Evolutionary conservation across 2,329 filamentous ascomycete species (phyloP), one percentile per base, ranked within the genome.

Genomic region (Colletotrichum aenigma): DNA sequence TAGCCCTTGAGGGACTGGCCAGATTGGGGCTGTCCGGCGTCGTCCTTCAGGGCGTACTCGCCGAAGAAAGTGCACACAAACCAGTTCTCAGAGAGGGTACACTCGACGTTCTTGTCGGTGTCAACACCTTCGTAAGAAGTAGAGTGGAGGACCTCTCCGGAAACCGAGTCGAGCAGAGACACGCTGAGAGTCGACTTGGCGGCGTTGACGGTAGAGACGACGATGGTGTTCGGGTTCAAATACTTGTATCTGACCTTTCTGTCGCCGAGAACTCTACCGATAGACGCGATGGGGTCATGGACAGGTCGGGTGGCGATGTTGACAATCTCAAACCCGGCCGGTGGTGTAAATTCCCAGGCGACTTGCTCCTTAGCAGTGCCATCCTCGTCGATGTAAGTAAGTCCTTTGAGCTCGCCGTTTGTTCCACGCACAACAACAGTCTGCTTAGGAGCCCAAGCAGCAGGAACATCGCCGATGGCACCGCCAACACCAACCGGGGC

Each of bases 171-270:
- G 16, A 99, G 84, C 13, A 98, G 88, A 81, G 96, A 96, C 77
- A 97, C 89, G 0, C 92, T 93, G 9, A 95, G 91, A 1, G 89
- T 89, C 5, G 87, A 89, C 4, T 88, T 81, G 13, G 87, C 86
- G 26, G 93, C 89, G 38, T 93, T 89, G 4, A 93, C 86, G 2
- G 94, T 89, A 2, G 94, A 94, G 61, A 98, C 88, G 1, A 98
- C 89, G 4, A 96, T 88, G 8, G 95, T 90, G 84, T 98, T 98
- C 1, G 95, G 92, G 86, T 97, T 98, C 55, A 99, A 87, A 83
- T 98, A 98, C 86, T 99, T 99, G 91, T 99, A 99, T 77, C 96
- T 91, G 64, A 99, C 97, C n/a, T 93, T 93, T 58, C 97, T 92
- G 81, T 99, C 94, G 30, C 96, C 96, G 26, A 99, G 91, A 2